Conservation (phyloP, 2,329 filamentous ascomycete genomes). For the Ophiostoma novo-ulmi region DNA sequence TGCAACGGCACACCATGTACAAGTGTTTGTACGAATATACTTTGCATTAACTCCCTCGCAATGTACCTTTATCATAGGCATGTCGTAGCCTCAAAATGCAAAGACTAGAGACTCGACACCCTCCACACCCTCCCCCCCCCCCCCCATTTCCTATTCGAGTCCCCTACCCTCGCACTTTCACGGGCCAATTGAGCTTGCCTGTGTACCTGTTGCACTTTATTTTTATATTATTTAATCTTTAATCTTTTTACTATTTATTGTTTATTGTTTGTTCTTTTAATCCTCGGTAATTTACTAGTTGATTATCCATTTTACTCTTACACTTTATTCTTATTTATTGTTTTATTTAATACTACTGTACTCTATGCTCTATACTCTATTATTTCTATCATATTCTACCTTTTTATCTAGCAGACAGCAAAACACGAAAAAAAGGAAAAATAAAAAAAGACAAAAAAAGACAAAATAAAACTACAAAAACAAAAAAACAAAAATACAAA, state of each 20-base stretch:
- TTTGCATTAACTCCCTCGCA: background rate
- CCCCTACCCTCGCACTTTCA: conserved; percentile 7
- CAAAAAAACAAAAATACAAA: too few species aligned
- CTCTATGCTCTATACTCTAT: background rate
- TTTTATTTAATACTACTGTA: background rate
- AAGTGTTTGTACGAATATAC: conserved; percentile 3
- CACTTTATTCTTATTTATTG: background rate
- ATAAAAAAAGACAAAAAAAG: background rate
- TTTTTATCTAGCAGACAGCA: conserved; percentile 8
- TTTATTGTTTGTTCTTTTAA: background rate
- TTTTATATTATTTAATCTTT: background rate
- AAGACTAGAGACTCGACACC: background rate
- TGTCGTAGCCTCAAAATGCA: conserved; percentile 11
- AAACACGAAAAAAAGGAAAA: conserved; percentile 15
- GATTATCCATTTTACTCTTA: background rate
- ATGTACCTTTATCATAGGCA: conserved; percentile 9
- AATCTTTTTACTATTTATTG: background rate
- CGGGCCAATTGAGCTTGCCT: background rate
- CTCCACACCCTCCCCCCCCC: conserved; percentile 1
- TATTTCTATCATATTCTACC: conserved; percentile 8
- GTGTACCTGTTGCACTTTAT: conserved; percentile 4
- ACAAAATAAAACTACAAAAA: background rate
- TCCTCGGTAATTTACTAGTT: background rate
- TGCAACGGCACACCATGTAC: background rate
- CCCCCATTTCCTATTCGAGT: background rate